phyloP scores from a whole-genome alignment of 768 basidiomycete species.

The Solioccasus polychromus region DNA sequence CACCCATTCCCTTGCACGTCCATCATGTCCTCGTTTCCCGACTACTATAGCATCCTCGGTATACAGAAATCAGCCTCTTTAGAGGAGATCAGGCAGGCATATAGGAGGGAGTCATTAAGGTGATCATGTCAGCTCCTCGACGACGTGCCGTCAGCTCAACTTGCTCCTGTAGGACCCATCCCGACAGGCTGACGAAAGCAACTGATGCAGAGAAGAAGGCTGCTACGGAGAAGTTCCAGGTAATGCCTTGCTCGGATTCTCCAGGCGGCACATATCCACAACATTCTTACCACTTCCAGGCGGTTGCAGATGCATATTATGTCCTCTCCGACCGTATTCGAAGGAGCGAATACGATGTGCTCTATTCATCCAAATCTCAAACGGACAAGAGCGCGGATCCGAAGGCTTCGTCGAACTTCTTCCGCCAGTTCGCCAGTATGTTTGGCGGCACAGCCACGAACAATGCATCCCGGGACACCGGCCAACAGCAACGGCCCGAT shows the following conservation, averaged over 20 bases:
- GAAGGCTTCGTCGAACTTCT: constrained; percentile 69
- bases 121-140: constrained; percentile 18
- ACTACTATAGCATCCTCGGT: constrained; percentile 69
- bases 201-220: constrained; percentile 64
- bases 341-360: constrained; percentile 66
- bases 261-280: not conserved
- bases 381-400: constrained; percentile 60
- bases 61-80: constrained; percentile 55
- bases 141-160: constrained; percentile 10
- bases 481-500: constrained; percentile 54
- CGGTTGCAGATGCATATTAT: constrained; percentile 93
- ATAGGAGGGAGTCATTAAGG: constrained; percentile 79
- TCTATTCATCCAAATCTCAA: constrained; percentile 54
- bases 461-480: constrained; percentile 30
- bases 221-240: constrained; percentile 87
- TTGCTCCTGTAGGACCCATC: constrained; percentile 66
- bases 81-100: constrained; percentile 74
- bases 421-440: constrained; percentile 69
- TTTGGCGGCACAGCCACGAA: constrained; percentile 46
- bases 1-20: constrained; percentile 12
- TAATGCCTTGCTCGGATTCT: constrained; percentile 18
- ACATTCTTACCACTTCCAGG: constrained; percentile 30
- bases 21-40: constrained; percentile 73
- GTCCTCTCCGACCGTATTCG: constrained; percentile 79
- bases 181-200: constrained; percentile 75